These are phyloP conservation scores for Debaryomyces robertsiae DNA, from an alignment of 1,139 yeast genomes.

Conservation along the genomic window DNA sequence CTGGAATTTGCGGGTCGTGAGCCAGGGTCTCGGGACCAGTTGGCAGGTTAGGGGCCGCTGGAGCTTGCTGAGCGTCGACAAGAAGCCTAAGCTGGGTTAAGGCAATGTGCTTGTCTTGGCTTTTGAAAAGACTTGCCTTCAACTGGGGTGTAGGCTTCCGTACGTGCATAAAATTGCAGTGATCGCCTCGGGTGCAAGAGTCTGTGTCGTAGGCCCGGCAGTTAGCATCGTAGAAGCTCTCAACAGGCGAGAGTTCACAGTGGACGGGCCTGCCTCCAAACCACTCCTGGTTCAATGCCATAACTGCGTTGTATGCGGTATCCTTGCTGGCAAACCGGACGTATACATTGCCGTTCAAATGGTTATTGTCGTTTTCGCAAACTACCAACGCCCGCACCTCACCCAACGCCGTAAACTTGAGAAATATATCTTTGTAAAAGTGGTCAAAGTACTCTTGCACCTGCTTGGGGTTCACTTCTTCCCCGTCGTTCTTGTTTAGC, in stretches of 20 bases:
- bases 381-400: slow-evolving; percentile 67
- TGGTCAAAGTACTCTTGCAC: slow-evolving; percentile 58
- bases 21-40: not conserved
- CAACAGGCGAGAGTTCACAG: slow-evolving; percentile 79
- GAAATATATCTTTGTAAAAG: slow-evolving; percentile 73
- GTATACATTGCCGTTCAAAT: slow-evolving; percentile 81
- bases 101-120: slow-evolving; percentile 38
- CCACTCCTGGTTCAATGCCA: slow-evolving; percentile 76
- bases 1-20: not conserved
- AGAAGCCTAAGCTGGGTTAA: slow-evolving; percentile 18
- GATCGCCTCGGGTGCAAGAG: slow-evolving; percentile 73
- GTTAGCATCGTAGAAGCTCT: slow-evolving; percentile 68
- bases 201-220: slow-evolving; percentile 70
- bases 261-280: slow-evolving; percentile 77
- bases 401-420: slow-evolving; percentile 68
- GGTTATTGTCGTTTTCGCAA: slow-evolving; percentile 83
- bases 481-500: slow-evolving; percentile 36
- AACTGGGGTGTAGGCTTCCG: slow-evolving; percentile 55
- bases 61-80: not conserved
- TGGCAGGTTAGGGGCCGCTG: not conserved
- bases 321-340: slow-evolving; percentile 57
- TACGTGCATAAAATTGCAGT: slow-evolving; percentile 87
- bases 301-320: slow-evolving; percentile 64
- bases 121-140: slow-evolving; percentile 36
- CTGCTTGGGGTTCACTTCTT: slow-evolving; percentile 38